Evolutionary conservation across 441 rosid species (phyloP).

Genomic region (Breynia disticha): DNA sequence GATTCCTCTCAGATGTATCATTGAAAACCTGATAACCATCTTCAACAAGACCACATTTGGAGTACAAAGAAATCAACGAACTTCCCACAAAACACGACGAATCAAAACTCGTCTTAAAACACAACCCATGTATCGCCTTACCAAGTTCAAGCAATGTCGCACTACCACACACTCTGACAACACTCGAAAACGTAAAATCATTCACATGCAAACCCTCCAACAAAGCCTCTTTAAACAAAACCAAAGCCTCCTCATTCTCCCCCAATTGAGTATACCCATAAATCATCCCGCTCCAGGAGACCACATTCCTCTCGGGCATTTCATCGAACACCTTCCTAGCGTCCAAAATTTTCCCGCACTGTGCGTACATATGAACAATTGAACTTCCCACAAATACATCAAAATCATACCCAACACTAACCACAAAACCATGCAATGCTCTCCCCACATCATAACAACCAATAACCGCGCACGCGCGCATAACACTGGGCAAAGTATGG

Average conservation of each 20-base stretch:
- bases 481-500: conserved; percentile 64
- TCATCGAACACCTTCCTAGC: conserved; percentile 64
- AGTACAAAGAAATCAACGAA: conserved; percentile 69
- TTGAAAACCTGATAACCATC: conserved; percentile 48
- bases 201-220: conserved; percentile 52
- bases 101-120: conserved; percentile 58
- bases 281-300: conserved; percentile 92
- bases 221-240: conserved; percentile 54
- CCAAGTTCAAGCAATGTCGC: conserved; percentile 71
- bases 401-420: conserved; percentile 47
- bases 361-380: conserved; percentile 68
- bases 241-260: conserved; percentile 56
- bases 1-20: conserved; percentile 44
- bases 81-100: conserved; percentile 65
- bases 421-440: conserved; percentile 49
- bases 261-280: conserved; percentile 68
- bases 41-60: conserved; percentile 62
- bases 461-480: conserved; percentile 63
- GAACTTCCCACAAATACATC: conserved; percentile 84
- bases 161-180: conserved; percentile 58
- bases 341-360: conserved; percentile 45
- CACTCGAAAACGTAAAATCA: conserved; percentile 74
- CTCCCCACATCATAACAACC: conserved; percentile 43
- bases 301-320: conserved; percentile 78
- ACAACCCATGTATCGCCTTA: conserved; percentile 69